These are phyloP conservation scores for Biscogniauxia marginata DNA, from an alignment of 2,329 filamentous ascomycete genomes.

Conservation along the genomic window DNA sequence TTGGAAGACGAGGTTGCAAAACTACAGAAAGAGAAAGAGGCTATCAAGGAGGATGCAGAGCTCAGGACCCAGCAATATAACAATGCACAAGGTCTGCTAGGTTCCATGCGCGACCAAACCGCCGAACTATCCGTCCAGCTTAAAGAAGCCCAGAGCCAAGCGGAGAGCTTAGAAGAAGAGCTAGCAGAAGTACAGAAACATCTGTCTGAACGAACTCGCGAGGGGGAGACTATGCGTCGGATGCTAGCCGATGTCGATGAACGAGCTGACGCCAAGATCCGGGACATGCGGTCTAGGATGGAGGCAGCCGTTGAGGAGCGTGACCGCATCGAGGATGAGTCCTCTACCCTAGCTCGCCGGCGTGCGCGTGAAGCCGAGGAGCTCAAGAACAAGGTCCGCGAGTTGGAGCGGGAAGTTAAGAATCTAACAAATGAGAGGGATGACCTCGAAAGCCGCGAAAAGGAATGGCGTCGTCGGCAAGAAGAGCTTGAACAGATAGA, in stretches of 20 bases:
- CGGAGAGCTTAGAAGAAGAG: slow-evolving; percentile 88
- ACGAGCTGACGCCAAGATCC: slow-evolving; percentile 74
- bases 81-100: slow-evolving; percentile 80
- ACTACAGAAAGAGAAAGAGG: slow-evolving; percentile 64
- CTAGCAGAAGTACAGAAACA: slow-evolving; percentile 83
- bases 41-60: slow-evolving; percentile 74
- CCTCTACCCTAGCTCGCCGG: slow-evolving; percentile 71
- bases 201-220: slow-evolving; percentile 81
- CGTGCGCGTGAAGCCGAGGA: slow-evolving; percentile 85
- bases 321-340: slow-evolving; percentile 88
- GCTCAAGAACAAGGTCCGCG: slow-evolving; percentile 72
- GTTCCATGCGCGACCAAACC: slow-evolving; percentile 90
- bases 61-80: slow-evolving; percentile 83
- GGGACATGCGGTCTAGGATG: slow-evolving; percentile 86
- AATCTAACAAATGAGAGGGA: slow-evolving; percentile 72
- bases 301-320: slow-evolving; percentile 91
- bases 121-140: slow-evolving; percentile 87
- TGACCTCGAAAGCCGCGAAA: slow-evolving; percentile 70
- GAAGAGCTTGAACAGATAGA: slow-evolving; percentile 74
- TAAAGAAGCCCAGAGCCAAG: slow-evolving; percentile 80
- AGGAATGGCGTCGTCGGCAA: slow-evolving; percentile 69
- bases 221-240: slow-evolving; percentile 91
- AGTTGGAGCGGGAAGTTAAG: slow-evolving; percentile 76
- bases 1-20: slow-evolving; percentile 73
- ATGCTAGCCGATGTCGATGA: slow-evolving; percentile 84